Conservation (phyloP, 2,329 filamentous ascomycete species). For the Colletotrichum karsti region DNA sequence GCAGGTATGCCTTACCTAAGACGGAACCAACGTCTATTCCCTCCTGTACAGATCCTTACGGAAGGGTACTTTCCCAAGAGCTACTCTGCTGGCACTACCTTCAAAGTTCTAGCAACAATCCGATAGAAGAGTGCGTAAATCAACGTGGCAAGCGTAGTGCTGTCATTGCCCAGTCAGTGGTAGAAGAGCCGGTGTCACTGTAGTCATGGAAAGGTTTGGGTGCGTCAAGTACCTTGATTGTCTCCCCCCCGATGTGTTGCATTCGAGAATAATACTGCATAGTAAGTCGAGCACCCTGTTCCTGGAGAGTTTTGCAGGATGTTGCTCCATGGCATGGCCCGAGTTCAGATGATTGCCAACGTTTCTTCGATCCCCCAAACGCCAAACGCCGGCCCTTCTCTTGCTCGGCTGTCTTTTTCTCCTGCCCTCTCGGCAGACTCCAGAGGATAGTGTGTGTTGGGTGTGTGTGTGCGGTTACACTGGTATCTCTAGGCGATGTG, state of each 20-base stretch:
- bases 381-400: background rate
- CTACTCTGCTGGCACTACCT: too few species aligned
- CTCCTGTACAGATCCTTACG: too few species aligned
- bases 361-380: background rate
- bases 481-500: background rate
- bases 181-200: too few species aligned
- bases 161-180: background rate
- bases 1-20: background rate
- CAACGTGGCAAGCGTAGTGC: background rate
- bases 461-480: background rate
- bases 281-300: background rate
- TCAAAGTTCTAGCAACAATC: background rate
- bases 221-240: background rate
- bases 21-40: too few species aligned
- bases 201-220: background rate
- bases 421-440: background rate
- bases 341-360: conserved; percentile 7
- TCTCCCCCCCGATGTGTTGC: background rate
- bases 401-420: background rate
- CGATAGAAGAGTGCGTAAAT: background rate
- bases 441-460: background rate
- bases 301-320: conserved; percentile 6
- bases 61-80: background rate
- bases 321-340: conserved; percentile 1
- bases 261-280: background rate